A percentile compares a stretch with the other conserved stretches of the same genome.
These are phyloP conservation scores for Penicillium bovifimosum DNA, from an alignment of 495 filamentous ascomycete species.

Conservation along the genomic window DNA sequence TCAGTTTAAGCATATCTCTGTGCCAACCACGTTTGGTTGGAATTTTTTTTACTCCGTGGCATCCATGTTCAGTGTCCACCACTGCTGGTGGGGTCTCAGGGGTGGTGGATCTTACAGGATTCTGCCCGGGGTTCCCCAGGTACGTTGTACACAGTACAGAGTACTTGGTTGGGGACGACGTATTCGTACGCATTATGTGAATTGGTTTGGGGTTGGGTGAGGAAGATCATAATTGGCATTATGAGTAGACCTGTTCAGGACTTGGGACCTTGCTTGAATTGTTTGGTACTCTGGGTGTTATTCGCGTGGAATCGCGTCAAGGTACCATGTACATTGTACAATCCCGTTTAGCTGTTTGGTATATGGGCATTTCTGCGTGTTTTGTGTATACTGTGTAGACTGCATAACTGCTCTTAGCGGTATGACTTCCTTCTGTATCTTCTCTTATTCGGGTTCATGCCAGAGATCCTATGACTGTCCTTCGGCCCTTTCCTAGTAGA, in stretches of 20 bases:
- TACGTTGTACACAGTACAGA: slow-evolving; percentile 10
- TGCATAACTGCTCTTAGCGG: not conserved
- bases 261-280: not conserved
- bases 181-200: not conserved
- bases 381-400: not conserved
- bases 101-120: slow-evolving; percentile 29
- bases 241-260: not conserved
- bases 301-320: not conserved
- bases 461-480: not conserved
- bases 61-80: slow-evolving; percentile 32
- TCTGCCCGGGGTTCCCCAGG: slow-evolving; percentile 17
- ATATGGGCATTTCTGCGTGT: not conserved
- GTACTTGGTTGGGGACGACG: slow-evolving; percentile 4
- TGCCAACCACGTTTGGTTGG: slow-evolving; percentile 14
- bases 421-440: not conserved
- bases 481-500: not conserved
- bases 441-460: no score
- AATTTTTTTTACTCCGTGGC: slow-evolving; percentile 26
- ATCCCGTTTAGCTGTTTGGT: not conserved
- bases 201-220: not conserved
- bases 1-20: slow-evolving; percentile 34
- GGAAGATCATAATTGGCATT: not conserved
- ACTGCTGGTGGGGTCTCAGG: slow-evolving; percentile 17
- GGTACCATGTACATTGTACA: slow-evolving; percentile 5
- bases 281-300: not conserved